These are phyloP conservation scores for Hirsutella rhossiliensis DNA, from an alignment of 2,329 filamentous ascomycete species.

Conservation along the genomic window DNA sequence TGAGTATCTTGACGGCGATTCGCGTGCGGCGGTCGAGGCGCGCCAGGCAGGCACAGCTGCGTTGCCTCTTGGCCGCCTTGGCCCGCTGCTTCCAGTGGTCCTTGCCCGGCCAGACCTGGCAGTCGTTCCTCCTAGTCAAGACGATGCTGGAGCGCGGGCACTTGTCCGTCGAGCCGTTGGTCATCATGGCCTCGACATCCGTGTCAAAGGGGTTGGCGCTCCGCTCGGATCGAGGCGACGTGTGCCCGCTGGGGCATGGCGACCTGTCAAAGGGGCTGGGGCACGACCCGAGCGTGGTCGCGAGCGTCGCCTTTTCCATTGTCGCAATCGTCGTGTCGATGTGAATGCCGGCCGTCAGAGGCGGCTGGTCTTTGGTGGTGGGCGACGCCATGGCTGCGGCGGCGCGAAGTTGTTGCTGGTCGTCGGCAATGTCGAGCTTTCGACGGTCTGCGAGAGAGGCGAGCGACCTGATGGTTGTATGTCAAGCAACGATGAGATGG, in stretches of 20 bases:
- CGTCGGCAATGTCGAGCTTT: neutral
- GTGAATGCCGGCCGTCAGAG: neutral
- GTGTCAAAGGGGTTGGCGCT: slow-evolving; percentile 42
- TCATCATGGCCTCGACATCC: slow-evolving; percentile 42
- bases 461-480: neutral
- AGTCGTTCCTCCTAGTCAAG: slow-evolving; percentile 29
- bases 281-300: slow-evolving; percentile 10
- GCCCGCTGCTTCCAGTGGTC: slow-evolving; percentile 49
- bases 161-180: slow-evolving; percentile 22
- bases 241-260: slow-evolving; percentile 23
- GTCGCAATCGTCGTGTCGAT: slow-evolving; percentile 13
- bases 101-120: slow-evolving; percentile 47
- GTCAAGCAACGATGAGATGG: too few species aligned
- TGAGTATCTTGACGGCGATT: slow-evolving; percentile 41
- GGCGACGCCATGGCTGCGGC: neutral
- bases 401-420: neutral
- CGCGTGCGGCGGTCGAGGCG: slow-evolving; percentile 40
- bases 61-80: slow-evolving; percentile 40
- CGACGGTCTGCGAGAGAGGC: neutral
- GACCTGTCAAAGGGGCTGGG: slow-evolving; percentile 10
- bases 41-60: slow-evolving; percentile 40
- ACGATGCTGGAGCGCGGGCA: slow-evolving; percentile 13
- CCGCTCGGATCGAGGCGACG: slow-evolving; percentile 30
- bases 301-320: slow-evolving; percentile 15
- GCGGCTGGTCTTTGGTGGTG: slow-evolving; percentile 1